Conservation (phyloP, 2,329 filamentous ascomycete genomes). For the Fusarium solani-melongenae region DNA sequence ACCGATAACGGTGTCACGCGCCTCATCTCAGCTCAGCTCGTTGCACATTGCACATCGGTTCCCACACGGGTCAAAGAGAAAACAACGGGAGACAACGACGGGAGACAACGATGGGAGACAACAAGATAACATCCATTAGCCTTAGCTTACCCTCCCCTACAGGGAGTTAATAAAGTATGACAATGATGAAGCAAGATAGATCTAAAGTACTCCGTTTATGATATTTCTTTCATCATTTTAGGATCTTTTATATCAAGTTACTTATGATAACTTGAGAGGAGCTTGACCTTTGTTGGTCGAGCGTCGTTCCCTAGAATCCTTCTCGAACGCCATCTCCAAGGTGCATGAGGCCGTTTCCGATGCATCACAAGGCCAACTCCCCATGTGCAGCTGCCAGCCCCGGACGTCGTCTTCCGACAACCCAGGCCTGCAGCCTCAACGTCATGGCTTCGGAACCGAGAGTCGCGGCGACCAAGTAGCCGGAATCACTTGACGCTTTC, state of each 20-base stretch:
- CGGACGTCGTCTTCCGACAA: conserved; percentile 7
- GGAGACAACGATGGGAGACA: not conserved
- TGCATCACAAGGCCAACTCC: conserved; percentile 28
- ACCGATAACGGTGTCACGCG: conserved; percentile 1
- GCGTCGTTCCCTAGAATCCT: not conserved
- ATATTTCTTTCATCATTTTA: not conserved
- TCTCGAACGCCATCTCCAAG: not conserved
- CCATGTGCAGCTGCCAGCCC: conserved; percentile 8
- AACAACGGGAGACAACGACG: not conserved
- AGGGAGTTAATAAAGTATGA: not conserved
- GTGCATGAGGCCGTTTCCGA: conserved; percentile 15
- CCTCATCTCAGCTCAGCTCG: not conserved
- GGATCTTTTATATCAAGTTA: not conserved
- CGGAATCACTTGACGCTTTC: conserved; percentile 32
- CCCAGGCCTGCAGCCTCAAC: conserved; percentile 22
- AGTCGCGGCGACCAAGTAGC: conserved; percentile 21
- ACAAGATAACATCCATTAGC: not conserved
- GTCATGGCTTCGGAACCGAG: conserved; percentile 23
- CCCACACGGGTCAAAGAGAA: not conserved
- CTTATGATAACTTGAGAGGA: not conserved
- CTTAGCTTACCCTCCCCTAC: not conserved
- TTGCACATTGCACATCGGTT: not conserved
- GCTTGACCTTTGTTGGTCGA: not conserved
- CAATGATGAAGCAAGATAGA: not conserved
- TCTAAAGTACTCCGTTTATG: not conserved